These are phyloP conservation scores for Oryza coarctata DNA, from an alignment of 176 grass and related monocot species.

Conservation along the genomic window DNA sequence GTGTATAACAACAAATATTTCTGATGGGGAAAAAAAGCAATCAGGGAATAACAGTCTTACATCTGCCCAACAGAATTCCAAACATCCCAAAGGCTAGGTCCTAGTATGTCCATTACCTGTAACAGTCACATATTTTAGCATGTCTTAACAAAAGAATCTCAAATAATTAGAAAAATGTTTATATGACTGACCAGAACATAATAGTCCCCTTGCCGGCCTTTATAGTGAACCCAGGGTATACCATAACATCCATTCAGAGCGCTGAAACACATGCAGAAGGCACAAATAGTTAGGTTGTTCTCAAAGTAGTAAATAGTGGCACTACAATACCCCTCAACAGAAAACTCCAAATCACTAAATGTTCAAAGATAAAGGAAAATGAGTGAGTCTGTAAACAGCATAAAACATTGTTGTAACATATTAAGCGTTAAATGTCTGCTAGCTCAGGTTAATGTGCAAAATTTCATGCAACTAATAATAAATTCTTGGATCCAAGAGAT, in stretches of 20 bases:
- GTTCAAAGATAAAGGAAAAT: neutral
- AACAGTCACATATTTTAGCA: conserved; percentile 29
- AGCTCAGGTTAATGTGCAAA: conserved; percentile 4
- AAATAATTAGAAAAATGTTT: neutral
- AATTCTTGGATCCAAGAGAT: conserved; percentile 14
- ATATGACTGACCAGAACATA: conserved; percentile 77
- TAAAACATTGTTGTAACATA: neutral
- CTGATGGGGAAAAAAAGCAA: conserved; percentile 24
- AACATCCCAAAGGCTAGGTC: conserved; percentile 99
- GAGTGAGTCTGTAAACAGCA: neutral
- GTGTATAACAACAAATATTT: conserved; percentile 18
- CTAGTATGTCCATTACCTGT: conserved; percentile 97
- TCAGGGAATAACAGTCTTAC: conserved; percentile 49
- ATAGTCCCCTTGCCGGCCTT: conserved; percentile 94
- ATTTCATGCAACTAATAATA: conserved; percentile 1
- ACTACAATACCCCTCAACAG: conserved; percentile 1
- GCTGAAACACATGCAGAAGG: conserved; percentile 49
- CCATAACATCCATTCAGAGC: conserved; percentile 91
- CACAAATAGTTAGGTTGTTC: conserved; percentile 4
- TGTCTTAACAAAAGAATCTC: neutral
- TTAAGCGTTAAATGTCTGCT: neutral
- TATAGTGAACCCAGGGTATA: conserved; percentile 91
- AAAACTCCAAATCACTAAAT: conserved; percentile 6
- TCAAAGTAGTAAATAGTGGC: conserved; percentile 1
- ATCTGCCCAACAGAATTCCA: conserved; percentile 93